A percentile compares a stretch with the other conserved stretches of the same genome.
Conservation (phyloP, 176 grass and related monocot species). For the Avena sativa region DNA sequence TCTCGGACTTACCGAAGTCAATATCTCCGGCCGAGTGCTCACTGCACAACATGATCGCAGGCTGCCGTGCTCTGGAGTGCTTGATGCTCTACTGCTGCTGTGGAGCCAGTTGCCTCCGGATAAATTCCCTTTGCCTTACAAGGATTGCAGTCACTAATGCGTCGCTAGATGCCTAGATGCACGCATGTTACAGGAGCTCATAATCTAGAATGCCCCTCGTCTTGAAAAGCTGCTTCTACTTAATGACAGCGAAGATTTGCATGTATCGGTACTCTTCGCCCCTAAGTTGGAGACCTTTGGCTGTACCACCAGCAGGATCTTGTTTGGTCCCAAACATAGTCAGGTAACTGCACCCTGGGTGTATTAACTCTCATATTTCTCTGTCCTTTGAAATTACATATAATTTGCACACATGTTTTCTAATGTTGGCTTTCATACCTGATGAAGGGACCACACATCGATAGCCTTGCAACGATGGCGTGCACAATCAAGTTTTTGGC, state of each 20-base stretch:
- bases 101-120: not conserved
- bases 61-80: not conserved
- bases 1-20: not conserved
- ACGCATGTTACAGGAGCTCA: not conserved
- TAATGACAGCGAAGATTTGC: not conserved
- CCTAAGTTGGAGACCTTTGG: not conserved
- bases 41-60: no score
- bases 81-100: not conserved
- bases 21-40: not conserved
- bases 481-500: no score
- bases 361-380: no score
- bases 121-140: no score
- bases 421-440: no score
- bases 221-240: not conserved
- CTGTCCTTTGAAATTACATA: no score
- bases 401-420: no score
- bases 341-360: no score
- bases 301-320: not conserved
- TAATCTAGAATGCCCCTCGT: not conserved
- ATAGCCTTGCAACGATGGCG: not conserved
- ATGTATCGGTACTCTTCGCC: not conserved
- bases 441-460: no score
- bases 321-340: no score
- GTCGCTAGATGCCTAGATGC: no score
- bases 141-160: not conserved